Evolutionary conservation across 345 rosid genomes (phyloP), one percentile per base, ranked within the genome.

Genomic region (Carallia brachiata): DNA sequence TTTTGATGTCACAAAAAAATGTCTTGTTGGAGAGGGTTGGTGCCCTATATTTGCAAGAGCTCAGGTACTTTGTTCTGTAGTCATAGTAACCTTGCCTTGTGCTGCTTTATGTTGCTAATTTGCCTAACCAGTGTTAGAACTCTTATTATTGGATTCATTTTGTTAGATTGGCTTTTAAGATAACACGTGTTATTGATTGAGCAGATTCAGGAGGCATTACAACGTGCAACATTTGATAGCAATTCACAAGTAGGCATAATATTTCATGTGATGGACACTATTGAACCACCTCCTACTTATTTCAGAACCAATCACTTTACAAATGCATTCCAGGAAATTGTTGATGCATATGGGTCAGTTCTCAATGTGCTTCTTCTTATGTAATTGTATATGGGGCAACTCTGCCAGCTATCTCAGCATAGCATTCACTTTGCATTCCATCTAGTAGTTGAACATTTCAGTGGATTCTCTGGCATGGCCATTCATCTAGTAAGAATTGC

Each of bases 21-120:
- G 97, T 80, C 97, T 94, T 67, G 96, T 94, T 68, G 97, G 99
- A 55, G 99, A 94, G 79, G 97, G 98, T 52, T 94, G 98, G 97
- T 94, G 99, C 73, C 99, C 97, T 39, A 72, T 86, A 70, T 94
- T 89, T 84, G 97, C 99, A 47, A 91, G 85, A 85, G 63, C 87
- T 63, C 85, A 91, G 93, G 97, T 91, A 83, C 70, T 58, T 63
- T 54, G 36, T 18, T 40, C 63, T 31, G 52, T 67, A 19, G 12
- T 74, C 56, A 69, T 74, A 16, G 23, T 4, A 28, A 44, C 50
- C 53, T 34, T 30, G 59, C 62, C 47, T 44, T 47, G 13, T 66
- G 52, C 50, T 69, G 36, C 17, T 44, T 59, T 71, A 7, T 52
- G 15, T 53, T 65, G 30, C 7, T 67, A 59, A 56, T n/a, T 67